These are phyloP conservation scores for Ceratocystis destructans DNA, from an alignment of 2,329 filamentous ascomycete species.

Conservation along the genomic window DNA sequence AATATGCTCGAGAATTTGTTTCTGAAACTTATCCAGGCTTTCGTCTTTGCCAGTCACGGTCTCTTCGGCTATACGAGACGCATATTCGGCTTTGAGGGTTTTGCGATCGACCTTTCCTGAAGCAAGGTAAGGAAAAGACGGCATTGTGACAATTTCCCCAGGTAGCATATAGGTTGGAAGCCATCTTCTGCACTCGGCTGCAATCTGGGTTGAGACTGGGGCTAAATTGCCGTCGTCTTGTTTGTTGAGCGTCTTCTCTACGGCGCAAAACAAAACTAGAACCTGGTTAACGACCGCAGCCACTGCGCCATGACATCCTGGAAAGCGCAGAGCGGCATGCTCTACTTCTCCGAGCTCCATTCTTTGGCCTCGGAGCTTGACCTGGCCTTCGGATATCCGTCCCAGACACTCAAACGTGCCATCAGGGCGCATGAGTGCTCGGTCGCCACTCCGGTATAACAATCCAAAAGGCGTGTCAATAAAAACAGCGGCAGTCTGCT, in stretches of 20 bases:
- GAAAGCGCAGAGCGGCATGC: constrained; percentile 48
- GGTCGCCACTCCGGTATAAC: constrained; percentile 77
- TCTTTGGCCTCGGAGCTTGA: constrained; percentile 74
- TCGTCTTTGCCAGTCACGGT: background rate
- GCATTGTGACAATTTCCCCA: constrained; percentile 50
- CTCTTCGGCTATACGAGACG: constrained; percentile 16
- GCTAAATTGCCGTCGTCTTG: background rate
- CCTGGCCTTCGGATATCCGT: constrained; percentile 64
- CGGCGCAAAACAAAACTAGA: constrained; percentile 62
- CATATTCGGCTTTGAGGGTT: constrained; percentile 41
- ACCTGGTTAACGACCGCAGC: constrained; percentile 53
- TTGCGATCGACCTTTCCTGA: constrained; percentile 75
- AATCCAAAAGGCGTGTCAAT: constrained; percentile 52
- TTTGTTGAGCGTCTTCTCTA: constrained; percentile 21
- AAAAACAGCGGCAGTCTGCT: constrained; percentile 61
- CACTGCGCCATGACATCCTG: constrained; percentile 50
- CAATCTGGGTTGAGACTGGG: constrained; percentile 28
- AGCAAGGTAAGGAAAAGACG: constrained; percentile 56
- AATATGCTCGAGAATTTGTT: background rate
- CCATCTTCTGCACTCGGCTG: constrained; percentile 54
- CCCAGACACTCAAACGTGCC: constrained; percentile 74
- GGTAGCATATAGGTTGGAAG: constrained; percentile 76
- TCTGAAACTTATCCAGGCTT: background rate
- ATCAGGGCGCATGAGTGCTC: constrained; percentile 51
- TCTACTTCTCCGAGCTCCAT: constrained; percentile 71